A percentile compares a stretch with the other conserved stretches of the same genome.
These are phyloP conservation scores for Aspergillus calidoustus DNA, from an alignment of 2,329 filamentous ascomycete species.

Conservation along the genomic window DNA sequence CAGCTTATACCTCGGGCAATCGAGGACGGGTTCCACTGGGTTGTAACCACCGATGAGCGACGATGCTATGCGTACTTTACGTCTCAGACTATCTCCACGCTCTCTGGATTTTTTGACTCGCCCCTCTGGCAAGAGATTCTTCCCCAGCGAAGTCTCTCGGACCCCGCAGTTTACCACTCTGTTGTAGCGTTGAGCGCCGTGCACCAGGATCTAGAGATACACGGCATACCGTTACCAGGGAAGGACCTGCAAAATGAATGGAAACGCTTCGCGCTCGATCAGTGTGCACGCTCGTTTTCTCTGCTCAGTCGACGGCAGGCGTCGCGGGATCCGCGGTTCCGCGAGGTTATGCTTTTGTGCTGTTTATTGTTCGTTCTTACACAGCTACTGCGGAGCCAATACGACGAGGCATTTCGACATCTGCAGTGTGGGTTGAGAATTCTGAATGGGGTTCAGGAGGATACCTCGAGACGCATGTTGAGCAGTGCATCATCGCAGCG, in stretches of 20 bases:
- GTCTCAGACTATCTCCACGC: conserved; percentile 20
- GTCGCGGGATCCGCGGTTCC: conserved; percentile 17
- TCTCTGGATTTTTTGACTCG: conserved; percentile 22
- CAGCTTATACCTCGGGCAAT: background rate
- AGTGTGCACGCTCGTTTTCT: conserved; percentile 2
- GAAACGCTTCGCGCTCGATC: conserved; percentile 18
- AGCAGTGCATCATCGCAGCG: conserved; percentile 4
- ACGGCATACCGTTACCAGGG: conserved; percentile 4
- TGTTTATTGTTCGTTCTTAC: conserved; percentile 17
- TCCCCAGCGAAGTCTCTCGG: conserved; percentile 7
- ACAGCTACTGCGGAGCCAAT: conserved; percentile 10
- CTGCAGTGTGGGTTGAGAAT: conserved; percentile 12
- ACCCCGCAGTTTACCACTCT: conserved; percentile 17
- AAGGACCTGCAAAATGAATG: conserved; percentile 12
- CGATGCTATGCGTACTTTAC: conserved; percentile 27
- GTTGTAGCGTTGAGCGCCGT: conserved; percentile 14
- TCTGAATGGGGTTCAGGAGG: background rate
- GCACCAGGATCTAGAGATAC: conserved; percentile 4
- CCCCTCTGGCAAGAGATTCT: conserved; percentile 15
- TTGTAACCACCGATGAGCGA: conserved; percentile 23
- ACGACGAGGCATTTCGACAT: conserved; percentile 16
- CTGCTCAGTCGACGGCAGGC: conserved; percentile 6
- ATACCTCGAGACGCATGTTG: background rate
- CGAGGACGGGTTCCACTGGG: conserved; percentile 1
- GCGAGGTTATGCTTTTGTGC: conserved; percentile 14